phyloP scores from a whole-genome alignment of 2,329 filamentous ascomycete genomes.

The Calcarisporium arbuscula region DNA sequence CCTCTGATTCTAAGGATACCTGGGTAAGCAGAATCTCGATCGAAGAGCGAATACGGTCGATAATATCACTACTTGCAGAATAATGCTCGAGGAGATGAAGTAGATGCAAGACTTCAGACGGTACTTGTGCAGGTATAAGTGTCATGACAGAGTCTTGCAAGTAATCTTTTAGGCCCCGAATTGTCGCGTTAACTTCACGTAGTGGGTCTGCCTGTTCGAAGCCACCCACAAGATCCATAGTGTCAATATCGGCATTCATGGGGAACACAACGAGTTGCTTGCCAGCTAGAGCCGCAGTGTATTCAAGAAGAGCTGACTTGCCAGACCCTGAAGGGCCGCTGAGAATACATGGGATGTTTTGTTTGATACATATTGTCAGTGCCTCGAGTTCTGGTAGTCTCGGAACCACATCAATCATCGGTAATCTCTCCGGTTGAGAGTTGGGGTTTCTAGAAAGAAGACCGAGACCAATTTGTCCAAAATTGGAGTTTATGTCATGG shows the following conservation, averaged over 20 bases:
- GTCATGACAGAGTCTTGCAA: slow-evolving; percentile 45
- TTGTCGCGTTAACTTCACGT: slow-evolving; percentile 57
- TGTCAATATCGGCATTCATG: slow-evolving; percentile 91
- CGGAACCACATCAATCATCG: slow-evolving; percentile 41
- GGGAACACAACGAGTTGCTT: slow-evolving; percentile 74
- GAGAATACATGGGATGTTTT: slow-evolving; percentile 83
- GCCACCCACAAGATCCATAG: slow-evolving; percentile 93
- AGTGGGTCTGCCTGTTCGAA: slow-evolving; percentile 90
- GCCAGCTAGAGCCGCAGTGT: slow-evolving; percentile 74
- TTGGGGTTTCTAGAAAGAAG: slow-evolving; percentile 55
- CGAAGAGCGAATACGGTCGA: slow-evolving; percentile 29
- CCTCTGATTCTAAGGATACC: slow-evolving; percentile 36
- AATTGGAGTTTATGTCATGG: slow-evolving; percentile 59
- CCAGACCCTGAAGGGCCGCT: slow-evolving; percentile 81
- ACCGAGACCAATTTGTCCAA: slow-evolving; percentile 77
- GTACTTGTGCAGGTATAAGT: slow-evolving; percentile 39
- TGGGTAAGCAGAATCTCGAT: slow-evolving; percentile 34
- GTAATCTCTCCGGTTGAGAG: slow-evolving; percentile 45
- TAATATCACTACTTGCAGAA: slow-evolving; percentile 29
- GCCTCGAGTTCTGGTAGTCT: slow-evolving; percentile 75
- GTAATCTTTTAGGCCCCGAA: slow-evolving; percentile 43
- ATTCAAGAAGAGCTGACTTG: slow-evolving; percentile 74
- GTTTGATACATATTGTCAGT: slow-evolving; percentile 77
- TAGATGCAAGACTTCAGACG: slow-evolving; percentile 41
- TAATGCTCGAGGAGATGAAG: slow-evolving; percentile 42